Percentiles rank a stretch among this genome's conserved stretches.
Evolutionary conservation across 2,329 filamentous ascomycete genomes (phyloP).

Genomic region (Neobulgaria alba): DNA sequence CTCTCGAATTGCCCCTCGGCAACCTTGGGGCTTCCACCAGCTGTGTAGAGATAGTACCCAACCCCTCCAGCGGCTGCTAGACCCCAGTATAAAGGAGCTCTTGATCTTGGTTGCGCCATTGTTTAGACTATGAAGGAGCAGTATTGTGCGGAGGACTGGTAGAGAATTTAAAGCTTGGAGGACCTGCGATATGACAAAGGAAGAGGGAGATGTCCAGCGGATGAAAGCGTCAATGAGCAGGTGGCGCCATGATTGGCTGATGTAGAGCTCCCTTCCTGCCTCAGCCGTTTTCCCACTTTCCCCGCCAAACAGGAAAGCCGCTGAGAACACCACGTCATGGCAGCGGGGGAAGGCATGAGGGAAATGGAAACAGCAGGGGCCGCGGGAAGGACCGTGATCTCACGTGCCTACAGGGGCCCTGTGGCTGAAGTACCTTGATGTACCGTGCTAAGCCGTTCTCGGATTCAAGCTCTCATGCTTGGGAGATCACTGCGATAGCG

Average conservation of each 20-base stretch:
- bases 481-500: too few relatives aligned
- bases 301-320: background rate
- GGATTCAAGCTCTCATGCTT: too few relatives aligned
- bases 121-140: slow-evolving; percentile 7
- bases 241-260: slow-evolving; percentile 10
- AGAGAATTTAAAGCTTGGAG: background rate
- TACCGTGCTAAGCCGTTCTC: too few relatives aligned
- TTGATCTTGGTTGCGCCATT: slow-evolving; percentile 30
- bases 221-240: slow-evolving; percentile 2
- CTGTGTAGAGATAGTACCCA: slow-evolving; percentile 86
- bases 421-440: too few relatives aligned
- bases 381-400: too few relatives aligned
- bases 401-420: too few relatives aligned
- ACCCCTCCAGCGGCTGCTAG: slow-evolving; percentile 56
- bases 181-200: background rate
- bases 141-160: slow-evolving; percentile 1
- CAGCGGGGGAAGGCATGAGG: background rate
- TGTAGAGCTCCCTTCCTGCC: background rate
- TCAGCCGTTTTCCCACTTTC: background rate
- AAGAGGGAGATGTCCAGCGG: background rate
- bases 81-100: slow-evolving; percentile 41
- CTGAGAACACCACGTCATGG: background rate
- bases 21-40: slow-evolving; percentile 70
- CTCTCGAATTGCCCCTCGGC: slow-evolving; percentile 85
- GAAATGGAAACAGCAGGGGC: too few relatives aligned